These are phyloP conservation scores for Penicillium olsonii DNA, from an alignment of 2,329 filamentous ascomycete genomes.

Conservation along the genomic window DNA sequence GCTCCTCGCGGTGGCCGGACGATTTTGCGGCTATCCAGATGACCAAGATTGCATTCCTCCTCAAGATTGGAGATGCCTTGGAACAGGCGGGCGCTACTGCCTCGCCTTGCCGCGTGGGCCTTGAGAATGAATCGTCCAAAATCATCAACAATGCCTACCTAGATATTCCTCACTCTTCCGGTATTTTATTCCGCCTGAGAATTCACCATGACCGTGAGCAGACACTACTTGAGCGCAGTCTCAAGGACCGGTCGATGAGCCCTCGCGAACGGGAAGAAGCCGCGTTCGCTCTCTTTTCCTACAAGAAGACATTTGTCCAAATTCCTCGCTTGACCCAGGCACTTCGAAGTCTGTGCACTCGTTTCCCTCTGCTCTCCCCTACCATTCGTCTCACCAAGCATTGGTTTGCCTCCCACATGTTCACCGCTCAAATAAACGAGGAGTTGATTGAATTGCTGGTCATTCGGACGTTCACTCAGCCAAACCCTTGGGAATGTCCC, in stretches of 20 bases:
- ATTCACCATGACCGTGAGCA: slow-evolving; percentile 89
- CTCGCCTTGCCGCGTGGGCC: slow-evolving; percentile 69
- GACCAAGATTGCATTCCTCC: slow-evolving; percentile 85
- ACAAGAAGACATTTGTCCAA: slow-evolving; percentile 71
- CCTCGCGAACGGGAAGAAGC: slow-evolving; percentile 68
- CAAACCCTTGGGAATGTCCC: slow-evolving; percentile 77
- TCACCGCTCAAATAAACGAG: slow-evolving; percentile 72
- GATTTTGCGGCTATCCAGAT: slow-evolving; percentile 87
- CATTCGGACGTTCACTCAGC: slow-evolving; percentile 74
- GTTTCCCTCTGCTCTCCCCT: slow-evolving; percentile 75
- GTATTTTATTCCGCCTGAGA: slow-evolving; percentile 76
- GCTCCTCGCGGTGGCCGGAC: slow-evolving; percentile 90
- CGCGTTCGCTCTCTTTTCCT: slow-evolving; percentile 67
- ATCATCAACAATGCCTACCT: slow-evolving; percentile 78
- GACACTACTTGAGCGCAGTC: slow-evolving; percentile 72
- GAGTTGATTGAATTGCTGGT: slow-evolving; percentile 85
- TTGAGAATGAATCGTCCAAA: slow-evolving; percentile 72
- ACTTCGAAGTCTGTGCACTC: slow-evolving; percentile 75
- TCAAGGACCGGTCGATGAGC: slow-evolving; percentile 71
- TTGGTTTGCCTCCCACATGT: slow-evolving; percentile 85
- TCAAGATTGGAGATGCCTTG: slow-evolving; percentile 72
- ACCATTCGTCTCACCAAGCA: slow-evolving; percentile 83
- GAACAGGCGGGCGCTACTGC: slow-evolving; percentile 59
- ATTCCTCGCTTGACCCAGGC: slow-evolving; percentile 79
- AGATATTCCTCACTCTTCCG: slow-evolving; percentile 73